Evolutionary conservation across 2,329 filamentous ascomycete species (phyloP), one percentile per base, ranked within the genome.

Genomic region (Aschersonia sp.): DNA sequence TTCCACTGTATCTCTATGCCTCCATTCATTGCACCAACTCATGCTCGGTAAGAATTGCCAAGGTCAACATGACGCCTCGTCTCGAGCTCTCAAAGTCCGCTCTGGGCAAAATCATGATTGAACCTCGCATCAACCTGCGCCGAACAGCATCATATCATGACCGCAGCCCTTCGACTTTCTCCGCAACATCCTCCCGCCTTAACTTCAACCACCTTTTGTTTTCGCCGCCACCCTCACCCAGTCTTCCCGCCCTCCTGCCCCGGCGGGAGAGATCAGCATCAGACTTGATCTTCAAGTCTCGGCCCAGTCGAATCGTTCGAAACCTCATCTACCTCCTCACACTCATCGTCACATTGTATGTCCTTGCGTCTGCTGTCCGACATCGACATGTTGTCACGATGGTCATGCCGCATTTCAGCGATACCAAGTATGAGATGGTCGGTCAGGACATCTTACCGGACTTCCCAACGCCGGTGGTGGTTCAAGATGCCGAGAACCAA

Each of bases 401-500:
- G n/a, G 55, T 57, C 11, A 57, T 59, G 57, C 57, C 59, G 4
- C 78, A 78, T 58, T 66, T 77, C 63, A 45, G 60, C 54, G 40
- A 58, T 14, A 68, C 74, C 44, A 67, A 77, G 45, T 82, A 79
- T 59, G 81, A 86, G 56, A 79, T 86, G 71, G 74, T 85, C 6
- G 76, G 73, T 39, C 78, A 78, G 51, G 74, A 79, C 51, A 69
- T 69, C 42, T 62, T 87, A n/a, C 85, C 85, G 0, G 73, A 82
- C 31, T 79, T 85, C 52, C 81, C 86, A 0, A 83, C 82, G 0
- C 83, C 85, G 0, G 72, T 92, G 22, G 72, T 86, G 5, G 70
- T 89, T 43, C 76, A 73, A 11, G 84, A 88, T 63, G 66, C 69
- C 30, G 68, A 71, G 43, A 83, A 83, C 4, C 74, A 72, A 46